Evolutionary conservation across 805 yeast species (phyloP).

Genomic region (Candida golubevii): DNA sequence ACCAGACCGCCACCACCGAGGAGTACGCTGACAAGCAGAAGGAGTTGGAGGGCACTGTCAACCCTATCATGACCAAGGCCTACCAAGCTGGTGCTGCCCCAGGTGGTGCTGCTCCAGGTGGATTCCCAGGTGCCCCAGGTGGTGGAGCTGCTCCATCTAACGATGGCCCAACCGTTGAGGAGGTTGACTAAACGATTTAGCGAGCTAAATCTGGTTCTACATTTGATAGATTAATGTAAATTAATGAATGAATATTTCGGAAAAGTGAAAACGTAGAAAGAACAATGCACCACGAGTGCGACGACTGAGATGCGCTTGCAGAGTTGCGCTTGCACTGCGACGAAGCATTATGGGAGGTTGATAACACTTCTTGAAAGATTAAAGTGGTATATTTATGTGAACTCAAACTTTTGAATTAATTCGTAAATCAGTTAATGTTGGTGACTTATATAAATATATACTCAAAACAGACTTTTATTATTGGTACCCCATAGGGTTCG

Average conservation of each 20-base stretch:
- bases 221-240: constrained; percentile 12
- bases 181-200: constrained; percentile 40
- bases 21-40: constrained; percentile 91
- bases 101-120: constrained; percentile 47
- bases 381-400: no score
- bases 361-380: no score
- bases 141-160: constrained; percentile 32
- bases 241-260: constrained; percentile 4
- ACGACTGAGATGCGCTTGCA: no score
- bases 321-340: no score
- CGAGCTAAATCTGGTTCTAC: constrained; percentile 11
- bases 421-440: no score
- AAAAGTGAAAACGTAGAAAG: background rate
- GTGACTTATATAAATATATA: no score
- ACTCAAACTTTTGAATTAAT: no score
- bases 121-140: constrained; percentile 62
- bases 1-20: constrained; percentile 88
- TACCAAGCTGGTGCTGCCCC: constrained; percentile 90
- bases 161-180: constrained; percentile 52
- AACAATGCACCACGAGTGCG: no score
- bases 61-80: constrained; percentile 96
- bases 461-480: no score
- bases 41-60: constrained; percentile 91
- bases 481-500: no score
- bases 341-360: no score